Conservation (phyloP, 768 basidiomycete species). For the Lentinula lateritia region DNA sequence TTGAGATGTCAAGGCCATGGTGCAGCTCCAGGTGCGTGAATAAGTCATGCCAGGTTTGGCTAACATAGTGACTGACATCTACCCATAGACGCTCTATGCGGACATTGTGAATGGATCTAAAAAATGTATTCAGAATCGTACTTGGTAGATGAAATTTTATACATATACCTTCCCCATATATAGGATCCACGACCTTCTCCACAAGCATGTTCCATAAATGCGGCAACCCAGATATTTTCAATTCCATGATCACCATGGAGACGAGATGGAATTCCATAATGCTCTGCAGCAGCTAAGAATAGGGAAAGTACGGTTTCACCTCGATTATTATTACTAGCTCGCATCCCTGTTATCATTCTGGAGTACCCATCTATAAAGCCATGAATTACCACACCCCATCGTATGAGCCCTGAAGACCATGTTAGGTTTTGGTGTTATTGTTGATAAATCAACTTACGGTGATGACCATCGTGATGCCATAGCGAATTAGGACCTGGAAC, state of each 20-base stretch:
- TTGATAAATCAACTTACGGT: no score
- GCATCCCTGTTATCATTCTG: constrained; percentile 23
- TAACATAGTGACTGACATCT: not conserved
- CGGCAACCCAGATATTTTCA: constrained; percentile 30
- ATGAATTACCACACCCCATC: constrained; percentile 21
- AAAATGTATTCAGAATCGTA: not conserved
- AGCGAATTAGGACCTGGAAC: no score
- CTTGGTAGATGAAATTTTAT: not conserved
- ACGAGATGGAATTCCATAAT: not conserved
- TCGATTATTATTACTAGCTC: constrained; percentile 31
- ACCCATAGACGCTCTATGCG: not conserved
- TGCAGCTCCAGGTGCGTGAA: constrained; percentile 16
- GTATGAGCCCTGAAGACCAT: no score
- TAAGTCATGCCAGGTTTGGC: constrained; percentile 19
- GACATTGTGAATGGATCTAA: constrained; percentile 1
- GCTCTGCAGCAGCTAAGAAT: constrained; percentile 17
- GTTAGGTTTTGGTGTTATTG: no score
- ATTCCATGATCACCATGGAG: constrained; percentile 32
- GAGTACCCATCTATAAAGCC: constrained; percentile 20
- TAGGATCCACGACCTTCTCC: constrained; percentile 23
- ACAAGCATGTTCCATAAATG: constrained; percentile 19
- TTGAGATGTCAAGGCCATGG: constrained; percentile 12
- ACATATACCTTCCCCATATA: constrained; percentile 27
- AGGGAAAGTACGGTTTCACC: constrained; percentile 28
- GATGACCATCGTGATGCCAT: no score